Evolutionary conservation across 306 rosid genomes (phyloP).

Genomic region (Elaeagnus macrophylla): DNA sequence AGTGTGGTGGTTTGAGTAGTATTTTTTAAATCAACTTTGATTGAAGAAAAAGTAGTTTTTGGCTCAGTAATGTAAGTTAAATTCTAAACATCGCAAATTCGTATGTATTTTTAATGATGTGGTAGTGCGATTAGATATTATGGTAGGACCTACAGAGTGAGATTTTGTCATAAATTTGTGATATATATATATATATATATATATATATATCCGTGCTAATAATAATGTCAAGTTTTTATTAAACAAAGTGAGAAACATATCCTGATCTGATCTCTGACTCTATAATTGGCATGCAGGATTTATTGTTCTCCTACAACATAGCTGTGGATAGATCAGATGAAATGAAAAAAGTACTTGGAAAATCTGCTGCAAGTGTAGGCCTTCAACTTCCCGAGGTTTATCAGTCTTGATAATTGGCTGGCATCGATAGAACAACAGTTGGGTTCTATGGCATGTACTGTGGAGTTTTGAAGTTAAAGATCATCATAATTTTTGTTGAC

Average conservation of each 20-base stretch:
- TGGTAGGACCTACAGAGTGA: too few species aligned
- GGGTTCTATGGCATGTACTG: not conserved
- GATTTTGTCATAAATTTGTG: too few species aligned
- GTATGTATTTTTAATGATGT: too few species aligned
- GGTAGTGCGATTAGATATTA: too few species aligned
- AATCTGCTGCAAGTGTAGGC: conserved; percentile 92
- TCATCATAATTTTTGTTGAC: not conserved
- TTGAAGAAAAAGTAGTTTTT: too few species aligned
- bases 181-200: too few species aligned
- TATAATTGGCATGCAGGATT: conserved; percentile 46
- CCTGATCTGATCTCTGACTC: not conserved
- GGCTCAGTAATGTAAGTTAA: too few species aligned
- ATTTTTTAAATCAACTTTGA: too few species aligned
- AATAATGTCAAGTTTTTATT: not conserved
- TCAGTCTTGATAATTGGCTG: conserved; percentile 32
- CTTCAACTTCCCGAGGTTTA: conserved; percentile 79
- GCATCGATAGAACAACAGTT: not conserved
- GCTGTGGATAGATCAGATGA: conserved; percentile 83
- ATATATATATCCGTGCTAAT: too few species aligned
- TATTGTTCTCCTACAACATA: conserved; percentile 80
- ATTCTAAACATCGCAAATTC: too few species aligned
- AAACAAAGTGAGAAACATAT: not conserved
- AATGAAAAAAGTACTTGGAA: conserved; percentile 66
- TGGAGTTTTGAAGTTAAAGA: not conserved
- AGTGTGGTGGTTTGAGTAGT: too few species aligned